Base-by-base conservation (phyloP, 2,329 filamentous ascomycete species). In the Penicillium sp. region DNA sequence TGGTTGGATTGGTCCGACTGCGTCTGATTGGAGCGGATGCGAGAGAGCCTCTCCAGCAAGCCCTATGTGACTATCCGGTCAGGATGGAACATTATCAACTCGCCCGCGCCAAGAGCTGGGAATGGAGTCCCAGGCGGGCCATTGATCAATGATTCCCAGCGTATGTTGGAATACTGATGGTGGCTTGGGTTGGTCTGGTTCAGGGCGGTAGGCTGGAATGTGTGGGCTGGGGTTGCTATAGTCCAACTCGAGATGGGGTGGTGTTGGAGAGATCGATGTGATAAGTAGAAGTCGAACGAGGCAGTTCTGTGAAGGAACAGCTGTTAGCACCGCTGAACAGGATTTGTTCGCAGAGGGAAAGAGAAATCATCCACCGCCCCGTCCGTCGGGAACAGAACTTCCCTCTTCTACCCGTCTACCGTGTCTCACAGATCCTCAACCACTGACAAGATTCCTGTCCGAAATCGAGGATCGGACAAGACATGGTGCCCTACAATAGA, bases 11-110 rank as follows among this genome's bases (percentile, higher is more conserved):
- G 20, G 25, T 3, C 19, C 4, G 4, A 2, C 5, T 9, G 7
- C 8, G 8, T 16, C 8, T 42, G 11, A 53, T 49, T 54, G 45
- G 51, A 13, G 30, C 49, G 51, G 49, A 44, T 41, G 33, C 18
- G 17, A 35, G 35, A 43, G 39, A 43, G 25, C 31, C 34, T 45
- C 35, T 40, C 43, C 31, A 51, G 43, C 47, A 51, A 56, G 53
- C 56, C 56, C 52, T 53, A 57, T 59, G 59, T 53, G 20, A 40
- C 44, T 54, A 57, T 39, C 59, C 59, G 59, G 32, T 17, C 42
- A 46, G 44, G 47, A 50, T 49, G 45, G 53, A 45, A 50, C 47
- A 53, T 52, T 54, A 27, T 41, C 42, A 56, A 56, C 44, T 32
- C 31, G 40, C 7, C 53, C 27, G 33, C 31, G 39, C 49, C 33